Evolutionary conservation across 441 rosid species (phyloP).

Genomic region (Macaranga tanarius): DNA sequence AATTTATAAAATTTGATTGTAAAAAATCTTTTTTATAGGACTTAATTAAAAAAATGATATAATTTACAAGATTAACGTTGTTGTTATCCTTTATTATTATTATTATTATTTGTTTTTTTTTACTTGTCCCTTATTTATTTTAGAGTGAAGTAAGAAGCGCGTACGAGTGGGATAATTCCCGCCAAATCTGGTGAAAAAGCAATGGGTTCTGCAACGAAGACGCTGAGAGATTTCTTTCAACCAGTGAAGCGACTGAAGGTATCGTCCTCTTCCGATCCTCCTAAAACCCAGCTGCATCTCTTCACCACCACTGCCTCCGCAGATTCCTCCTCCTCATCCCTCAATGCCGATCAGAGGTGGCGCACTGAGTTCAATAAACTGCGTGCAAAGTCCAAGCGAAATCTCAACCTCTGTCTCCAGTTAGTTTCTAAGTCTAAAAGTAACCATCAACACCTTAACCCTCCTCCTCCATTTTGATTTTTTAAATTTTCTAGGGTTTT

Average conservation of each 20-base stretch:
- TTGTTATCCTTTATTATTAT: no score
- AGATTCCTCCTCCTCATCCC: constrained; percentile 14
- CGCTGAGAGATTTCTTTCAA: constrained; percentile 63
- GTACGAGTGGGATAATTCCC: background rate
- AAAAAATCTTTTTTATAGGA: no score
- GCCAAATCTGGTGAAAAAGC: constrained; percentile 11
- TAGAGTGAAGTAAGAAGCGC: no score
- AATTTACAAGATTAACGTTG: no score
- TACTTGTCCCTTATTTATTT: no score
- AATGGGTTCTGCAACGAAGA: constrained; percentile 47
- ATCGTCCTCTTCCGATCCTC: constrained; percentile 29
- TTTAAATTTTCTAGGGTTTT: constrained; percentile 9
- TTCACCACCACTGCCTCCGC: background rate
- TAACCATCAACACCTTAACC: background rate
- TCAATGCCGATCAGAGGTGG: constrained; percentile 34
- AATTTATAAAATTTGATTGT: no score
- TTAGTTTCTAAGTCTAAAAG: constrained; percentile 58
- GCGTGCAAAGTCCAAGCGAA: constrained; percentile 69
- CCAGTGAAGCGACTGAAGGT: constrained; percentile 70
- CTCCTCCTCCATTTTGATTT: background rate
- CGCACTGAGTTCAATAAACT: constrained; percentile 60
- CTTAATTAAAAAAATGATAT: no score
- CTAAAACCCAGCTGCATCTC: background rate
- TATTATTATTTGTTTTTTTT: no score
- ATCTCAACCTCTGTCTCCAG: constrained; percentile 64